Conservation (phyloP, 345 rosid genomes). For the Gossypium turneri region DNA sequence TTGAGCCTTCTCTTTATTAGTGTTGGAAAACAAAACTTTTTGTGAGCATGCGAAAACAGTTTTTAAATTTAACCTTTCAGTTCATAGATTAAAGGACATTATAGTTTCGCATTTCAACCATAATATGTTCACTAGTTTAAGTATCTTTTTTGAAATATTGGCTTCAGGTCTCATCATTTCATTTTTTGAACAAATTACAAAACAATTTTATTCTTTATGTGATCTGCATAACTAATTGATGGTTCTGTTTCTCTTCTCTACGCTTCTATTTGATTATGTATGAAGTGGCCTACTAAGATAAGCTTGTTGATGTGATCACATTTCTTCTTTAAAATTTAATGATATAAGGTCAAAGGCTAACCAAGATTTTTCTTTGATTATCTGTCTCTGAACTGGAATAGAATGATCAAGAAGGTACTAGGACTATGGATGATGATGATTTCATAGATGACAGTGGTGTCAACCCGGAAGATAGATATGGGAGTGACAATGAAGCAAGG, state of each 20-base stretch:
- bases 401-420: constrained; percentile 87
- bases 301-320: neutral
- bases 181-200: neutral
- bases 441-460: constrained; percentile 91
- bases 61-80: neutral
- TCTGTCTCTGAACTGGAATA: constrained; percentile 22
- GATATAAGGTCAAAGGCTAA: constrained; percentile 2
- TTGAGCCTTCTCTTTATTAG: neutral
- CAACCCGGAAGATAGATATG: constrained; percentile 78
- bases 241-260: neutral
- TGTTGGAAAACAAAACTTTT: neutral
- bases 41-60: neutral
- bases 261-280: neutral
- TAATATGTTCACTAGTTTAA: neutral
- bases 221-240: neutral
- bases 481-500: constrained; percentile 53
- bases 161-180: neutral
- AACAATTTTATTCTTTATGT: neutral
- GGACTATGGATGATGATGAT: constrained; percentile 85
- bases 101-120: neutral
- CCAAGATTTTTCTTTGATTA: neutral
- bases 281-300: neutral
- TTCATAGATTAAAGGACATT: neutral
- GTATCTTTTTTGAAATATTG: neutral
- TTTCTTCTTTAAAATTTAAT: neutral